Evolutionary conservation across 768 basidiomycete genomes (phyloP).

Genomic region (Podaxis carcinomalis): DNA sequence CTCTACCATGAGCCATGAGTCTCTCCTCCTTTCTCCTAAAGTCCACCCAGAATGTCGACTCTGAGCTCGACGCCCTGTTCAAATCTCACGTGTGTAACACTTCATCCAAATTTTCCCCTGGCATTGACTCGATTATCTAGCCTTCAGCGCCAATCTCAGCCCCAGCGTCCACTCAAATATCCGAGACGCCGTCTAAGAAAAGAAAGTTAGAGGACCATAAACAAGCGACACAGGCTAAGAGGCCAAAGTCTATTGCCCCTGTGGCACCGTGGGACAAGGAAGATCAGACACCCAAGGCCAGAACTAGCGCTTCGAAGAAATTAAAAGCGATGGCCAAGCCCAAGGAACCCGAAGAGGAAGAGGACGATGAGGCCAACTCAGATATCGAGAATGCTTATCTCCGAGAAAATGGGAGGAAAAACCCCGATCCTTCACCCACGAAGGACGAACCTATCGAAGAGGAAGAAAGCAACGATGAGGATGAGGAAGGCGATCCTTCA

Average conservation of each 20-base stretch:
- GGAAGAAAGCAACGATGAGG: constrained; percentile 17
- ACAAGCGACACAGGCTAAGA: constrained; percentile 17
- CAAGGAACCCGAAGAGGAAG: constrained; percentile 7
- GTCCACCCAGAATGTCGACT: constrained; percentile 40
- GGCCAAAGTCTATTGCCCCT: constrained; percentile 18
- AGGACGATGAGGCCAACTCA: constrained; percentile 13
- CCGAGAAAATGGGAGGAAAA: constrained; percentile 14
- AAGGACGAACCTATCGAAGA: constrained; percentile 13
- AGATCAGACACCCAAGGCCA: background rate
- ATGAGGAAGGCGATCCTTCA: constrained; percentile 18
- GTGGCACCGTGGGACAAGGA: constrained; percentile 9
- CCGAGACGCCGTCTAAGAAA: constrained; percentile 21
- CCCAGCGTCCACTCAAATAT: background rate
- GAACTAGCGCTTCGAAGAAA: background rate
- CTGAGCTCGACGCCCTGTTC: constrained; percentile 63
- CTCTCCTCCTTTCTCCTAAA: constrained; percentile 51
- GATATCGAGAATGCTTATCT: constrained; percentile 11
- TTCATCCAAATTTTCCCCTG: constrained; percentile 7
- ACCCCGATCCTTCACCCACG: constrained; percentile 11
- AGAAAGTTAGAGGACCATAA: constrained; percentile 25
- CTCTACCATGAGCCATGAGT: constrained; percentile 36
- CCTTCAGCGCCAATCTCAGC: constrained; percentile 16
- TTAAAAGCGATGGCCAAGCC: constrained; percentile 4
- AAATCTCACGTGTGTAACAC: constrained; percentile 41
- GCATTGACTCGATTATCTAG: background rate